phyloP scores from a whole-genome alignment of 208 protist species.

The Leishmania major region DNA sequence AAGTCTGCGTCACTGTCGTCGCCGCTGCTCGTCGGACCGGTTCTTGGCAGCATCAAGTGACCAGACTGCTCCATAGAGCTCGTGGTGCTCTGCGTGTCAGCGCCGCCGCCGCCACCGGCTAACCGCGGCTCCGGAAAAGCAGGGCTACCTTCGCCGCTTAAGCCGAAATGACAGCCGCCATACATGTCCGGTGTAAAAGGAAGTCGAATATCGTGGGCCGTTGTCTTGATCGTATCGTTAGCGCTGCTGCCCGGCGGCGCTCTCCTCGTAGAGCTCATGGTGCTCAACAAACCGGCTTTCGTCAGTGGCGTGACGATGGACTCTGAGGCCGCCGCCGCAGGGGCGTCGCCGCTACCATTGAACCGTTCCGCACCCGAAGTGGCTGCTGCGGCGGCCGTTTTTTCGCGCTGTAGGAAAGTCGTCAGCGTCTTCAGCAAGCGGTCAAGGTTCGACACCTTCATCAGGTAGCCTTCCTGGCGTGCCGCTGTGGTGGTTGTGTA shows the following conservation, averaged over 20 bases:
- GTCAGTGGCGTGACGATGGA: background rate
- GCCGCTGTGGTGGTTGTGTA: conserved; percentile 5
- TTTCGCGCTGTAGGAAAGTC: conserved; percentile 11
- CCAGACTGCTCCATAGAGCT: conserved; percentile 10
- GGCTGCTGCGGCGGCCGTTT: background rate
- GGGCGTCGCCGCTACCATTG: background rate
- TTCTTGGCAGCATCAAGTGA: conserved; percentile 22
- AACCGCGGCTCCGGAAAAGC: background rate
- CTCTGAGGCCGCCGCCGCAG: background rate
- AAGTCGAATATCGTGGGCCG: background rate
- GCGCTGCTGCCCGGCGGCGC: background rate
- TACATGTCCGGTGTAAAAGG: background rate
- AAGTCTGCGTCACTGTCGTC: conserved; percentile 1
- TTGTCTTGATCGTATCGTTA: background rate
- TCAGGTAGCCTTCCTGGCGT: conserved; percentile 31
- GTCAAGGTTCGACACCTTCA: conserved; percentile 26
- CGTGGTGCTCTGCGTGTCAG: background rate
- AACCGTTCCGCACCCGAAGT: background rate
- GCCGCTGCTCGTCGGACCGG: conserved; percentile 11
- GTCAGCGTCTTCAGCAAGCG: conserved; percentile 28
- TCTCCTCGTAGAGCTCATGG: background rate
- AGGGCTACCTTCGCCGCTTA: background rate
- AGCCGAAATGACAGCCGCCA: background rate
- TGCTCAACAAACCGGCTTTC: background rate
- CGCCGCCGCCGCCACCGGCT: background rate